Conservation (phyloP, 768 basidiomycete species). For the Suillus americanus region DNA sequence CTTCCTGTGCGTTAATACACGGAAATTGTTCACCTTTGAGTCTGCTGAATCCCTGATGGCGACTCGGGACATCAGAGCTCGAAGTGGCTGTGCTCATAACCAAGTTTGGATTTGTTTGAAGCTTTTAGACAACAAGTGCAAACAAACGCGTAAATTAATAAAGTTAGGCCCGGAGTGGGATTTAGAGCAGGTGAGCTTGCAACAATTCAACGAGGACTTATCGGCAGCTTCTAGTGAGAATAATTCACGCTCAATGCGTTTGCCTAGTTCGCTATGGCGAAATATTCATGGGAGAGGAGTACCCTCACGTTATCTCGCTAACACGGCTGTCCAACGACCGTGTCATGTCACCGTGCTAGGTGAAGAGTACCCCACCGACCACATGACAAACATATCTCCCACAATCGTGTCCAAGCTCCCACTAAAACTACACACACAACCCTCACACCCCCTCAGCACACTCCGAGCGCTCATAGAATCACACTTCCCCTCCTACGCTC, state of each 20-base stretch:
- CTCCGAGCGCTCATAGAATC: slow-evolving; percentile 81
- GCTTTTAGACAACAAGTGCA: slow-evolving; percentile 13
- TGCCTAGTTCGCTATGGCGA: slow-evolving; percentile 10
- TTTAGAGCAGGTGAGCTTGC: background rate
- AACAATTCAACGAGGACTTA: background rate
- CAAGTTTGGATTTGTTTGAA: background rate
- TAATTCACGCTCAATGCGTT: slow-evolving; percentile 15
- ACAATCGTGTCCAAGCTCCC: slow-evolving; percentile 82
- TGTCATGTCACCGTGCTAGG: slow-evolving; percentile 53
- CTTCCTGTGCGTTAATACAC: background rate
- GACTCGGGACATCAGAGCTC: slow-evolving; percentile 3
- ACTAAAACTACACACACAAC: slow-evolving; percentile 70
- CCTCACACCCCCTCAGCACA: slow-evolving; percentile 83
- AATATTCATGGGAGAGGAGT: background rate
- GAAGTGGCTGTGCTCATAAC: slow-evolving; percentile 13
- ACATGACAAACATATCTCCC: slow-evolving; percentile 80
- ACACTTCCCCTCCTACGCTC: slow-evolving; percentile 75
- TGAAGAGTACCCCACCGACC: slow-evolving; percentile 72
- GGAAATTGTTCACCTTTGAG: slow-evolving; percentile 22
- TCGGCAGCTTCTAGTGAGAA: background rate
- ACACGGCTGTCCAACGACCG: slow-evolving; percentile 9
- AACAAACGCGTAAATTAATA: slow-evolving; percentile 20
- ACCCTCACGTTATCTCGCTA: slow-evolving; percentile 16
- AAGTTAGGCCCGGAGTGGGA: background rate
- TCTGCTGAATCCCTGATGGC: slow-evolving; percentile 8